Percentiles rank a stretch among this genome's conserved stretches.
phyloP scores from a whole-genome alignment of 176 grass and related monocot species.

The Hsuehochloa calcarea region DNA sequence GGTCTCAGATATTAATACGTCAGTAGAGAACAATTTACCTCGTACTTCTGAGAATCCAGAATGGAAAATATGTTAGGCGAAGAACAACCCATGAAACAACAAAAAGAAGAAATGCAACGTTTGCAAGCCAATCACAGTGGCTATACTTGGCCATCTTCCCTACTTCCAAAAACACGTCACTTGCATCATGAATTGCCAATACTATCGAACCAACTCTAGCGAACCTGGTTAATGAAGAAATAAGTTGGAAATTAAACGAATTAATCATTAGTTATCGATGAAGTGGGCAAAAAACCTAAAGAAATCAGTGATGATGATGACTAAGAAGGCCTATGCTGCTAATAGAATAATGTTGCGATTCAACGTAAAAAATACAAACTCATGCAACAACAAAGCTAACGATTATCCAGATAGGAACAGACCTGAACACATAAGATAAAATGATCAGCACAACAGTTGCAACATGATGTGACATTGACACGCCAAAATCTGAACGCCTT shows the following conservation, averaged over 20 bases:
- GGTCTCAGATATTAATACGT: neutral
- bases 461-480: slow-evolving; percentile 83
- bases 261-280: neutral
- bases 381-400: slow-evolving; percentile 9
- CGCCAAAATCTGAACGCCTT: slow-evolving; percentile 70
- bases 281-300: neutral
- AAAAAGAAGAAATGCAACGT: slow-evolving; percentile 62
- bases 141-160: slow-evolving; percentile 83
- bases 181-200: slow-evolving; percentile 82
- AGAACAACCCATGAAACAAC: slow-evolving; percentile 71
- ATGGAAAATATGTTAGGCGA: slow-evolving; percentile 71
- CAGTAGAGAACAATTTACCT: slow-evolving; percentile 52
- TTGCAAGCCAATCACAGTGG: slow-evolving; percentile 61
- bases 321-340: neutral
- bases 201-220: slow-evolving; percentile 72
- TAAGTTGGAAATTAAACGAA: neutral
- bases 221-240: slow-evolving; percentile 61
- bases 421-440: slow-evolving; percentile 85
- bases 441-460: slow-evolving; percentile 60
- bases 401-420: slow-evolving; percentile 1
- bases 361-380: neutral
- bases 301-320: neutral
- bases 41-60: slow-evolving; percentile 85
- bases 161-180: slow-evolving; percentile 71
- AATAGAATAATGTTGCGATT: neutral